Conservation (phyloP, 2,329 filamentous ascomycete genomes). For the Cladosporium sp. region DNA sequence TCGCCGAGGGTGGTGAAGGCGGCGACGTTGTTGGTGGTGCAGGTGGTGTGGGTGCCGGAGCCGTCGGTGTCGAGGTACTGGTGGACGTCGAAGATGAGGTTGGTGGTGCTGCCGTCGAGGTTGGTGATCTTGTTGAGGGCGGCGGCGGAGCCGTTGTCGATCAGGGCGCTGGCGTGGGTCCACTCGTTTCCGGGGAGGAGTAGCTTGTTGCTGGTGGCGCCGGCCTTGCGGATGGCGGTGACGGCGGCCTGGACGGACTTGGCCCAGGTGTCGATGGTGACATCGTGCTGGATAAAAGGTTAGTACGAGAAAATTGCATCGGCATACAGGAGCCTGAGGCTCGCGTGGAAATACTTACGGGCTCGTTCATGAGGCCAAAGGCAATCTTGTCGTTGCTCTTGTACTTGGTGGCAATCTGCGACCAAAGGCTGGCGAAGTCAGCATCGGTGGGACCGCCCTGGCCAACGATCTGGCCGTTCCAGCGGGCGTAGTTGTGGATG, state of each 20-base stretch:
- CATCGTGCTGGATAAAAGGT: constrained; percentile 35
- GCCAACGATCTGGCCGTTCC: constrained; percentile 64
- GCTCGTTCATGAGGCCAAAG: constrained; percentile 70
- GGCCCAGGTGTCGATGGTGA: constrained; percentile 58
- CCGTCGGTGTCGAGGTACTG: constrained; percentile 44
- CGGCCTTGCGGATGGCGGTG: constrained; percentile 63
- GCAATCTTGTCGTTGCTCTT: constrained; percentile 54
- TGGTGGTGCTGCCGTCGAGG: constrained; percentile 32
- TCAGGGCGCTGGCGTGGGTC: constrained; percentile 29
- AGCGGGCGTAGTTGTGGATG: constrained; percentile 46
- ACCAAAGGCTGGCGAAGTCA: constrained; percentile 61
- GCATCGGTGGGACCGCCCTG: constrained; percentile 64
- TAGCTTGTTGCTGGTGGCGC: constrained; percentile 64
- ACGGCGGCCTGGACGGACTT: constrained; percentile 62
- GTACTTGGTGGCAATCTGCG: constrained; percentile 58
- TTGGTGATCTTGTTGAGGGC: constrained; percentile 27
- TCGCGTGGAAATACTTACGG: constrained; percentile 49
- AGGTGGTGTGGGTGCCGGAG: constrained; percentile 39
- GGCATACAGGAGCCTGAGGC: background rate
- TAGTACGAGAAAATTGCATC: background rate
- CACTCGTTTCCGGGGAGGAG: constrained; percentile 62
- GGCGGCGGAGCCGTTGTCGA: constrained; percentile 32
- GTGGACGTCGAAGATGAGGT: constrained; percentile 45
- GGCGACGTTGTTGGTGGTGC: constrained; percentile 36
- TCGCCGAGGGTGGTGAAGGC: constrained; percentile 39